Evolutionary conservation across 352 stramenopile species (phyloP).

Genomic region (Aphanomyces euteiches): DNA sequence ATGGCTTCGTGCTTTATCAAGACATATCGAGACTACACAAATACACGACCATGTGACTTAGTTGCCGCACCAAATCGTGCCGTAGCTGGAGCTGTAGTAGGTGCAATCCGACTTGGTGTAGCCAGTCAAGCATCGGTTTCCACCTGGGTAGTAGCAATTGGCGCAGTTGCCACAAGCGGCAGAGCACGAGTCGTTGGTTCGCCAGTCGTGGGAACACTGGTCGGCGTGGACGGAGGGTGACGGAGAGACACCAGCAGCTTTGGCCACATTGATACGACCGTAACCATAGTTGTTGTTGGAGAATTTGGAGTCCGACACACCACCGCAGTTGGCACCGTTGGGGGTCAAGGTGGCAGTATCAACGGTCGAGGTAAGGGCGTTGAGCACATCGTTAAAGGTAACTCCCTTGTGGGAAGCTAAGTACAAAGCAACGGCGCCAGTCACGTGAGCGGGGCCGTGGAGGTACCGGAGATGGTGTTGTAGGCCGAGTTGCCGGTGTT

Average conservation of each 20-base stretch:
- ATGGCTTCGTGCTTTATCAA: too few species aligned
- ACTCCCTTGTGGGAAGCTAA: conserved; percentile 43
- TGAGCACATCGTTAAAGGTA: conserved; percentile 37
- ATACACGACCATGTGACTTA: too few species aligned
- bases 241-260: background rate
- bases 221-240: too few species aligned
- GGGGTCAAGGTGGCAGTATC: conserved; percentile 27
- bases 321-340: conserved; percentile 41
- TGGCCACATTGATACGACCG: background rate
- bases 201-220: too few species aligned
- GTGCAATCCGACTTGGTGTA: too few species aligned
- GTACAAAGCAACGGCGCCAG: conserved; percentile 52
- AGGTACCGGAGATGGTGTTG: conserved; percentile 46
- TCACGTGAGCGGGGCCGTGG: conserved; percentile 63
- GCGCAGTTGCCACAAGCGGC: too few species aligned
- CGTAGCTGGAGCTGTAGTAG: too few species aligned
- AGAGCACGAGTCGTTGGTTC: too few species aligned
- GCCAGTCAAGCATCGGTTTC: too few species aligned
- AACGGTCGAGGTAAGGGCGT: conserved; percentile 33
- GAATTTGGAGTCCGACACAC: conserved; percentile 35
- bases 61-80: too few species aligned
- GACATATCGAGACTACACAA: too few species aligned
- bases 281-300: conserved; percentile 42
- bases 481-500: conserved; percentile 41
- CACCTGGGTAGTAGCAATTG: too few species aligned